These are phyloP conservation scores for Parathielavia appendiculata DNA, from an alignment of 495 filamentous ascomycete species.

Conservation along the genomic window DNA sequence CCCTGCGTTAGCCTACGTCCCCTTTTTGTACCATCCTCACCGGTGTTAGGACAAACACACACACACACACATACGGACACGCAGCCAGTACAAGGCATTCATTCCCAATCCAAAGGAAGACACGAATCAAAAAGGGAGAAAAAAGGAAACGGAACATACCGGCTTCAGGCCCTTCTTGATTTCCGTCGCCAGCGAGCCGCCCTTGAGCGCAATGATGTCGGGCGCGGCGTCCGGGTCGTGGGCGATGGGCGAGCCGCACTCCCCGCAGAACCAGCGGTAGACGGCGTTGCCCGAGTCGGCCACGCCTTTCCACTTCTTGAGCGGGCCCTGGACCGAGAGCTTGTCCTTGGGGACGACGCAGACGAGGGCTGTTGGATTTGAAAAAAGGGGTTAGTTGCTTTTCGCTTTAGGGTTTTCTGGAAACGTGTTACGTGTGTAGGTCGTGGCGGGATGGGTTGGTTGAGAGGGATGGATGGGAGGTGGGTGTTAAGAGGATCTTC, in stretches of 20 bases:
- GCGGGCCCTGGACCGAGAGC: conserved; percentile 55
- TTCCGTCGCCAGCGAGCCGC: conserved; percentile 54
- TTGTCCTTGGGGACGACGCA: conserved; percentile 59
- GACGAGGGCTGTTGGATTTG: conserved; percentile 50
- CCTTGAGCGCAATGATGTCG: conserved; percentile 64
- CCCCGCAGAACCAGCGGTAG: conserved; percentile 62
- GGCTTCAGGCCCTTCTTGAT: conserved; percentile 66
- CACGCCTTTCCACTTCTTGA: conserved; percentile 55
- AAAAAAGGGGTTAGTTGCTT: background rate
- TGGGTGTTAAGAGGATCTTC: background rate
- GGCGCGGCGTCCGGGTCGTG: conserved; percentile 64
- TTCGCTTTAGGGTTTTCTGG: conserved; percentile 1
- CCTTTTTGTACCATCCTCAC: too few species aligned
- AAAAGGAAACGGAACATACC: conserved; percentile 33
- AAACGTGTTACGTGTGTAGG: too few species aligned
- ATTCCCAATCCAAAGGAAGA: too few species aligned
- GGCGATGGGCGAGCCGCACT: conserved; percentile 64
- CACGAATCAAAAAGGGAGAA: background rate
- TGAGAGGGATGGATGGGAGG: too few species aligned
- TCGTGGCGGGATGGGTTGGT: too few species aligned
- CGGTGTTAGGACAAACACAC: too few species aligned
- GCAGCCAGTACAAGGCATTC: too few species aligned
- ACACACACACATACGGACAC: too few species aligned
- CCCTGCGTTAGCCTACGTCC: background rate
- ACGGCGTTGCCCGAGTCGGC: conserved; percentile 55